These are phyloP conservation scores for Plasmopara viticola DNA, from an alignment of 352 stramenopile genomes.

Conservation along the genomic window DNA sequence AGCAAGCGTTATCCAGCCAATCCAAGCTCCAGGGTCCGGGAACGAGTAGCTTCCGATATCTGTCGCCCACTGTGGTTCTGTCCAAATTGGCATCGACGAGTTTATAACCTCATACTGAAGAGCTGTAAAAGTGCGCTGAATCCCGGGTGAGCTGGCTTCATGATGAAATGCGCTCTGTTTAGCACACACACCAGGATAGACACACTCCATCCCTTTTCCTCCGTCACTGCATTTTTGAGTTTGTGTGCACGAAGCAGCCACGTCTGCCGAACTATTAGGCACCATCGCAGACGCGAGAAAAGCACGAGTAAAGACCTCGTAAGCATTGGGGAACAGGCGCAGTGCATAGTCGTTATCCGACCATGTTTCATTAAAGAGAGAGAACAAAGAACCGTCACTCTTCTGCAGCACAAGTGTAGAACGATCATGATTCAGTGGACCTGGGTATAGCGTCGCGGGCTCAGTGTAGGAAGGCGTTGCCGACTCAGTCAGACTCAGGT, in stretches of 20 bases:
- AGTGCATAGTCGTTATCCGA: conserved; percentile 48
- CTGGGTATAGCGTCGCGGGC: conserved; percentile 53
- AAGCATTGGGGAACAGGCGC: conserved; percentile 73
- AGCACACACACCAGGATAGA: conserved; percentile 66
- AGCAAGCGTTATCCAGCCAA: conserved; percentile 65
- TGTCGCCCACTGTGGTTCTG: conserved; percentile 55
- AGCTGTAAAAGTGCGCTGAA: conserved; percentile 42
- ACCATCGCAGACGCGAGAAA: conserved; percentile 63
- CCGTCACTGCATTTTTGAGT: conserved; percentile 46
- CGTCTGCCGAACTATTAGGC: conserved; percentile 27
- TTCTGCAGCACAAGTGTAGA: conserved; percentile 48
- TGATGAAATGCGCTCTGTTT: conserved; percentile 64
- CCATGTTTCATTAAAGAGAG: conserved; percentile 48
- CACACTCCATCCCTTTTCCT: conserved; percentile 59
- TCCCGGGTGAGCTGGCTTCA: conserved; percentile 60
- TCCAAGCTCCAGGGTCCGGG: conserved; percentile 60
- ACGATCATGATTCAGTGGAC: conserved; percentile 52
- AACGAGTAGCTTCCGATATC: conserved; percentile 78
- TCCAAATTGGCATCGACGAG: conserved; percentile 65
- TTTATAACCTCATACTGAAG: conserved; percentile 62
- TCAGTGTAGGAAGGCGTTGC: conserved; percentile 47
- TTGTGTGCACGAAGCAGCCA: conserved; percentile 37
- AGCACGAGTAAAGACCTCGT: conserved; percentile 68
- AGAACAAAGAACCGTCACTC: conserved; percentile 30
- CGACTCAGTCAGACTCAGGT: conserved; percentile 37